Evolutionary conservation across 306 rosid species (phyloP).

Genomic region (Morella rubra): DNA sequence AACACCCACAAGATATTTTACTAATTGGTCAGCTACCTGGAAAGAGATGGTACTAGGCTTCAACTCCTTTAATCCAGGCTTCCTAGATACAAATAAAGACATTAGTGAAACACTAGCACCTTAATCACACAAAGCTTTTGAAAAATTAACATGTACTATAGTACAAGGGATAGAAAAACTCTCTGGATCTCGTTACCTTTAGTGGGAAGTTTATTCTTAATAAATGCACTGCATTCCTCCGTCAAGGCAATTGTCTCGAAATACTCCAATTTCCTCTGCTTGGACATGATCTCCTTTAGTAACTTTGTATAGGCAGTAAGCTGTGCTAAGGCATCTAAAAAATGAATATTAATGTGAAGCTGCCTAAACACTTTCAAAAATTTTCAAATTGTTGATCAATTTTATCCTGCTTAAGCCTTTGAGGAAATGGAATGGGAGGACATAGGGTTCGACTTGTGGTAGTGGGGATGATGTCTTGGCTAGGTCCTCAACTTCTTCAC

Average conservation of each 20-base stretch:
- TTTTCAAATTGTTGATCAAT: neutral
- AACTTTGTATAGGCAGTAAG: neutral
- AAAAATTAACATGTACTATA: neutral
- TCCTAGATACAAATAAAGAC: neutral
- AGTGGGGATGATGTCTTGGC: neutral
- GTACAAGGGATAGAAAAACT: constrained; percentile 7
- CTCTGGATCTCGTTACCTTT: neutral
- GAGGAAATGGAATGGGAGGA: too few species aligned
- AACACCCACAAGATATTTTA: neutral
- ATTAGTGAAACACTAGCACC: neutral
- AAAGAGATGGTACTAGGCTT: neutral
- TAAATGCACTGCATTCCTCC: neutral
- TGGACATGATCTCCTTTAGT: neutral
- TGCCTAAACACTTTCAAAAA: neutral
- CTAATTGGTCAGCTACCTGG: neutral
- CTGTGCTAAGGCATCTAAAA: neutral
- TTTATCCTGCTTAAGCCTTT: too few species aligned
- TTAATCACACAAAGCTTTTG: neutral
- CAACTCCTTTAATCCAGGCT: too few species aligned
- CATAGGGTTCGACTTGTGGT: too few species aligned
- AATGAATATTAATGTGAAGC: neutral
- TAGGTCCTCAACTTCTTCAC: neutral
- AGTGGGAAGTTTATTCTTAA: neutral
- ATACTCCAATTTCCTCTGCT: too few species aligned
- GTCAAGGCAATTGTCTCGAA: neutral